These are phyloP conservation scores for Cucurbita pepo DNA, from an alignment of 306 rosid genomes.

Conservation along the genomic window DNA sequence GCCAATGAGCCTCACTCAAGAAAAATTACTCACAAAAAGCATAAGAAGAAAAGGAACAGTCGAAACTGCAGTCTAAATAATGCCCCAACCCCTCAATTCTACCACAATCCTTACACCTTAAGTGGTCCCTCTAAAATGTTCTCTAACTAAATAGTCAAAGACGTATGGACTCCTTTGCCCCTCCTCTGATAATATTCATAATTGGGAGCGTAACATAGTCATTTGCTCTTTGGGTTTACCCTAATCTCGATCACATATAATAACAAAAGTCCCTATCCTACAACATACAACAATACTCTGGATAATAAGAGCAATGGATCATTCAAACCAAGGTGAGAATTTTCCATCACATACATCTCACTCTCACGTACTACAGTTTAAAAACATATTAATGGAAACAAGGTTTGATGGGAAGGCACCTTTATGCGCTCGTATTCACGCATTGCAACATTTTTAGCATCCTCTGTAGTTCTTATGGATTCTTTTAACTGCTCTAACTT, in stretches of 20 bases:
- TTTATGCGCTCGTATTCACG: slow-evolving; percentile 87
- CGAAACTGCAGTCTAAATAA: no score
- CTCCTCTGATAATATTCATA: no score
- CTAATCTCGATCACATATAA: not conserved
- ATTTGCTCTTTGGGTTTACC: not conserved
- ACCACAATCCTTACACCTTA: no score
- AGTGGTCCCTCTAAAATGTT: no score
- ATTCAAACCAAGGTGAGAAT: not conserved
- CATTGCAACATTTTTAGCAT: slow-evolving; percentile 66
- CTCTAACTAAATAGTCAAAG: no score
- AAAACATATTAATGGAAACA: not conserved
- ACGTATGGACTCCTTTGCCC: no score
- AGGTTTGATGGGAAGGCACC: slow-evolving; percentile 21
- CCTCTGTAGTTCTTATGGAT: slow-evolving; percentile 65
- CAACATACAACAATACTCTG: not conserved
- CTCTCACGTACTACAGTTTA: not conserved
- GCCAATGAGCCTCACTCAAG: no score
- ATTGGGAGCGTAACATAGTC: not conserved
- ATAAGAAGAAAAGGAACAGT: no score
- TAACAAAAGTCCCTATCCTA: not conserved
- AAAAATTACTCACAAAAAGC: no score
- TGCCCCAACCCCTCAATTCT: no score
- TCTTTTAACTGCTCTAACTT: slow-evolving; percentile 82
- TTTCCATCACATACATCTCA: not conserved
- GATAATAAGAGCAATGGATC: not conserved